Conservation (phyloP, 2,329 filamentous ascomycete species). For the Colletotrichum sp. region DNA sequence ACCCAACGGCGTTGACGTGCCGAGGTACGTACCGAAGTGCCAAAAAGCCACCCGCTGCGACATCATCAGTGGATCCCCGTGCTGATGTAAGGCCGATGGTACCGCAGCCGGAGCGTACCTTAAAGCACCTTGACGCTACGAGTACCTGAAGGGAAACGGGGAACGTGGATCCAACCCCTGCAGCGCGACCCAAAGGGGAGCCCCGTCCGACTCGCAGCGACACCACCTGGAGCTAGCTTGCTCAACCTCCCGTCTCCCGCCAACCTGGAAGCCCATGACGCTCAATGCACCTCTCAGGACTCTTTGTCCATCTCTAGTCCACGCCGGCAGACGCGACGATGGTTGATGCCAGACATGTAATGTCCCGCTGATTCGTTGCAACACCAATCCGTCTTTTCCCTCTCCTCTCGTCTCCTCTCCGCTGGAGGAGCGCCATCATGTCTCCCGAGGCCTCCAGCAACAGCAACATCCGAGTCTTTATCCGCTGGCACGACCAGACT, state of each 20-base stretch:
- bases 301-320: constrained; percentile 14
- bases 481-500: constrained; percentile 91
- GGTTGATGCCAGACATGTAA: constrained; percentile 19
- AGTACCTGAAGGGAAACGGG: constrained; percentile 6
- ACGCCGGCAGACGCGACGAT: constrained; percentile 9
- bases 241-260: constrained; percentile 18
- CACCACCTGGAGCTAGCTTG: constrained; percentile 12
- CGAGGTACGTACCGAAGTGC: neutral
- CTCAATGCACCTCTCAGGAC: constrained; percentile 15
- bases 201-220: constrained; percentile 18
- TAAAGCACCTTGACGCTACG: neutral
- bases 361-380: constrained; percentile 9
- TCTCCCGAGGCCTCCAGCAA: constrained; percentile 62
- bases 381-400: neutral
- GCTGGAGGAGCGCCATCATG: constrained; percentile 43
- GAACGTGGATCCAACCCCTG: constrained; percentile 17
- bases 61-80: neutral
- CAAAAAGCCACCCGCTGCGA: neutral
- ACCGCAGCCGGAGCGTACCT: neutral
- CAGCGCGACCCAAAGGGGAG: constrained; percentile 8
- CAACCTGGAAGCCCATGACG: constrained; percentile 20
- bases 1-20: neutral
- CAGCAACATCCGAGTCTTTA: constrained; percentile 90
- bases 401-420: constrained; percentile 1
- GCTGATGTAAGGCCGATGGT: constrained; percentile 15